Evolutionary conservation across 768 basidiomycete genomes (phyloP).

Genomic region (Trametes meyenii): DNA sequence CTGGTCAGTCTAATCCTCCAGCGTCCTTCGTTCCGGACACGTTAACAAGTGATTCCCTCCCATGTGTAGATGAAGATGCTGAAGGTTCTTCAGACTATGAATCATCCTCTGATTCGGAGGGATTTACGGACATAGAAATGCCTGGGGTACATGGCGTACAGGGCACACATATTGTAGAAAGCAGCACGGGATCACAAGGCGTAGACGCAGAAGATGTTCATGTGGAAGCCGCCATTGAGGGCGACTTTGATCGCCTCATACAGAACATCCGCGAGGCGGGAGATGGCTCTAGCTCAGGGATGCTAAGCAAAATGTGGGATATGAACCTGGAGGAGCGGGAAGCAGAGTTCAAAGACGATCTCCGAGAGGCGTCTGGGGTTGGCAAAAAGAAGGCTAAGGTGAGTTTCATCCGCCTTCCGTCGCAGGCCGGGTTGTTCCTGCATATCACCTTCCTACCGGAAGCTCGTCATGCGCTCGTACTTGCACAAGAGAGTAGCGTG

Average conservation of each 20-base stretch:
- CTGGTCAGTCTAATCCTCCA: slow-evolving; percentile 1
- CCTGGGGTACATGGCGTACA: background rate
- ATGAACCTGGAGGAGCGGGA: slow-evolving; percentile 69
- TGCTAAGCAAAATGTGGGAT: slow-evolving; percentile 73
- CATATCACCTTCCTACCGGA: background rate
- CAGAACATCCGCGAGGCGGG: slow-evolving; percentile 62
- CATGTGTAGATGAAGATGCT: slow-evolving; percentile 9
- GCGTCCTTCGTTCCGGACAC: background rate
- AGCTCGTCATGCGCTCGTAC: no score
- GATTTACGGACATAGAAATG: background rate
- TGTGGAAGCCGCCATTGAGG: slow-evolving; percentile 47
- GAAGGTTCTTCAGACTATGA: slow-evolving; percentile 15
- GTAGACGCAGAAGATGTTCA: slow-evolving; percentile 16
- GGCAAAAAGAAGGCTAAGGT: slow-evolving; percentile 52
- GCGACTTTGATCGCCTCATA: slow-evolving; percentile 69
- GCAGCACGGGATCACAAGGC: background rate
- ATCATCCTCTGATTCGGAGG: slow-evolving; percentile 11
- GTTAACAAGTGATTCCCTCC: background rate
- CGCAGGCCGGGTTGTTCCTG: slow-evolving; percentile 25
- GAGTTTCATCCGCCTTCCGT: slow-evolving; percentile 35
- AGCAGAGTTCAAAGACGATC: slow-evolving; percentile 70
- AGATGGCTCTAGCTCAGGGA: slow-evolving; percentile 44
- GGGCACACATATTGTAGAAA: background rate
- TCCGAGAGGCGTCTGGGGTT: slow-evolving; percentile 74
- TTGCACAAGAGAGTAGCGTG: no score